A percentile compares a stretch with the other conserved stretches of the same genome.
These are phyloP conservation scores for Xylaria sp. DNA, from an alignment of 2,329 filamentous ascomycete species.

Conservation along the genomic window DNA sequence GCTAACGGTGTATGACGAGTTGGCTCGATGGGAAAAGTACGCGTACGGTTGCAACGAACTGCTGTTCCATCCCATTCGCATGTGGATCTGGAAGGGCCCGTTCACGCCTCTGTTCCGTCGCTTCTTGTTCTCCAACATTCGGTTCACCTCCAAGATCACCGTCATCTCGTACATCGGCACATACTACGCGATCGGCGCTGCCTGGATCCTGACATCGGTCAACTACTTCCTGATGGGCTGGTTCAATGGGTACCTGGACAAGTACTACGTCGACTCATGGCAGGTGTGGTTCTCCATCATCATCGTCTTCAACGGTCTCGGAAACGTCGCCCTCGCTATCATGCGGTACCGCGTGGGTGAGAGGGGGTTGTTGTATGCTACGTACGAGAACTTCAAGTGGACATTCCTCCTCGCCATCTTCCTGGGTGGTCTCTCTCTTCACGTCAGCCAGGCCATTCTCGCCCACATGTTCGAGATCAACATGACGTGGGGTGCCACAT, in stretches of 20 bases:
- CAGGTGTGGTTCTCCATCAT: conserved; percentile 84
- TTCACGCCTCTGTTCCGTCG: conserved; percentile 72
- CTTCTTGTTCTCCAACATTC: conserved; percentile 70
- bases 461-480: conserved; percentile 87
- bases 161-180: conserved; percentile 69
- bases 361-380: conserved; percentile 64
- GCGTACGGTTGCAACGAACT: conserved; percentile 78
- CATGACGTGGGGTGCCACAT: conserved; percentile 87
- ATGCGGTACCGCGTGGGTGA: conserved; percentile 79
- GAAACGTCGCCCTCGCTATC: conserved; percentile 75
- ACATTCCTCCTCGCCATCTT: conserved; percentile 80
- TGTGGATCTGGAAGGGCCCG: conserved; percentile 70
- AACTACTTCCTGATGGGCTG: conserved; percentile 80
- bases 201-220: conserved; percentile 71
- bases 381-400: conserved; percentile 78
- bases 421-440: conserved; percentile 81
- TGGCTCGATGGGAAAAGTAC: conserved; percentile 79
- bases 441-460: conserved; percentile 82
- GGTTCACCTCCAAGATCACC: conserved; percentile 73
- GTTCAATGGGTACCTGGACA: conserved; percentile 73
- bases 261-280: conserved; percentile 76
- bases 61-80: conserved; percentile 72
- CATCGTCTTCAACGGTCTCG: conserved; percentile 79
- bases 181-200: conserved; percentile 76
- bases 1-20: conserved; percentile 76